These are phyloP conservation scores for Raddia guianensis DNA, from an alignment of 176 grass and related monocot species.

Conservation along the genomic window DNA sequence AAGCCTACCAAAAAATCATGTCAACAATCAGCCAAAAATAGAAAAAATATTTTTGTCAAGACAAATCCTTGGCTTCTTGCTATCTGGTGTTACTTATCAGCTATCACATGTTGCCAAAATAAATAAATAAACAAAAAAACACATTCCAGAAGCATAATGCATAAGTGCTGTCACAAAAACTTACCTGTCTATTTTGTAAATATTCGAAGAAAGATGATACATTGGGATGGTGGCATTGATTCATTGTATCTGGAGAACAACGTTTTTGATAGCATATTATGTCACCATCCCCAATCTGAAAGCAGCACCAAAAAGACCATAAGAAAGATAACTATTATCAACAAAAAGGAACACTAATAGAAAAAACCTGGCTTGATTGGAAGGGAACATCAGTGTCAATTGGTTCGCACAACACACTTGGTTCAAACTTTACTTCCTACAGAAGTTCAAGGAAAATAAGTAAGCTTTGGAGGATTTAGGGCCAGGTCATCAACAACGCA, in stretches of 20 bases:
- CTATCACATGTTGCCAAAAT: not conserved
- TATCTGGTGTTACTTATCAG: not conserved
- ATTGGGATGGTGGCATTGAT: slow-evolving; percentile 58
- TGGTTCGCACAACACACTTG: slow-evolving; percentile 62
- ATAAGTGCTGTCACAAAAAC: not conserved
- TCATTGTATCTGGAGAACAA: slow-evolving; percentile 44
- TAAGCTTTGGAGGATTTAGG: not conserved
- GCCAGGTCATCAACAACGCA: not conserved
- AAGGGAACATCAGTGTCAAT: slow-evolving; percentile 53
- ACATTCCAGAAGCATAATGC: not conserved
- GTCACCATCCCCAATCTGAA: slow-evolving; percentile 83
- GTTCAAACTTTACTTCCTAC: slow-evolving; percentile 87
- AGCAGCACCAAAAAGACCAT: slow-evolving; percentile 38
- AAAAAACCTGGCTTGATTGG: slow-evolving; percentile 58
- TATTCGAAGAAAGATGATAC: slow-evolving; percentile 88
- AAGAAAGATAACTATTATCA: slow-evolving; percentile 9
- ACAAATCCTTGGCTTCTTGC: not conserved
- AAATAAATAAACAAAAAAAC: not conserved
- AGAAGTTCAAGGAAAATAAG: slow-evolving; percentile 43
- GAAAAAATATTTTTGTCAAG: not conserved
- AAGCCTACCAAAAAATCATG: slow-evolving; percentile 25
- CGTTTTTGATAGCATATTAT: slow-evolving; percentile 85
- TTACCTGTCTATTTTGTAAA: slow-evolving; percentile 91
- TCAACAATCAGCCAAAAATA: slow-evolving; percentile 18
- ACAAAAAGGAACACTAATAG: slow-evolving; percentile 1